Evolutionary conservation across 768 basidiomycete genomes (phyloP), one percentile per base, ranked within the genome.

Genomic region (Lentinula sp.): DNA sequence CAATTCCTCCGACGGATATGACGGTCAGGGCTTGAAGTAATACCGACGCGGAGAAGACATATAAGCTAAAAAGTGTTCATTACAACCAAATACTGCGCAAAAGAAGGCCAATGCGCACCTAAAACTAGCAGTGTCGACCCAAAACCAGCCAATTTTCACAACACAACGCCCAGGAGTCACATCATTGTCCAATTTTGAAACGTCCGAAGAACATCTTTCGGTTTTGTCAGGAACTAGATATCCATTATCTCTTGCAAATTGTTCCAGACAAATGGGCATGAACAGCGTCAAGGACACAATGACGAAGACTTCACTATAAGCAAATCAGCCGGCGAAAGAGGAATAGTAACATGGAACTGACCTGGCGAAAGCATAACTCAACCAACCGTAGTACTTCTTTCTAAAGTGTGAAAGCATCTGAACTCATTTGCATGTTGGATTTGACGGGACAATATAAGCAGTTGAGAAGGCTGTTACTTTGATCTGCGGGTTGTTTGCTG

Each of bases 71-170:
- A 32, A 16, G 28, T 8, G 49, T 32, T 21, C 21, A 21, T 49
- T 49, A 34, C 32, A 13, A 5, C 11, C 5, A 35, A 0, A 9
- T 21, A 8, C 5, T n/a, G n/a, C 8, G 1, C 34, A 21, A 32
- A 32, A 15, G 9, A 18, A 55, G 31, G 31, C 49, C 43, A 46
- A 23, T 1, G 68, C 82, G 45, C 56, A 91, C 93, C 93, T 95
- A 71, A 94, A 96, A 68, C 93, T 94, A 1, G 95, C 93, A 11
- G 81, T 93, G 69, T 96, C 95, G 54, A 95, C 83, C 93, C 93
- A 96, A 1, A 78, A 62, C 84, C 93, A 93, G 1, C 85, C 86
- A 59, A 96, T 76, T 69, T 85, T 85, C 28, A 95, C 93, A 4
- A 88, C 90, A 71, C 94, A 96, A 31, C 89, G 80, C 15, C 62